Evolutionary conservation across 140 eudicot species (phyloP).

Genomic region (Stevia rebaudiana): DNA sequence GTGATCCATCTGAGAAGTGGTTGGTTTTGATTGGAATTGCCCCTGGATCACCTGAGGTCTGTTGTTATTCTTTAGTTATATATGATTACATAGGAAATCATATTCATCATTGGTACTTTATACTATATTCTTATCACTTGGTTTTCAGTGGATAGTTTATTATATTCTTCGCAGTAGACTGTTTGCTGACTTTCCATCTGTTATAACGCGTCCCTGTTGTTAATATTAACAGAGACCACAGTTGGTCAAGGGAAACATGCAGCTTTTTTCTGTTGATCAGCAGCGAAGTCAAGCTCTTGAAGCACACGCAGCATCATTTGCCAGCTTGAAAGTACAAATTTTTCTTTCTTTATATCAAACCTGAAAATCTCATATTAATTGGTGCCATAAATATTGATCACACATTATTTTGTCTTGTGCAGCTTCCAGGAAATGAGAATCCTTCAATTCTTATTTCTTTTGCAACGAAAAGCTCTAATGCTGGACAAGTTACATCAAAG

Average conservation of each 20-base stretch:
- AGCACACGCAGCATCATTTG: conserved; percentile 99
- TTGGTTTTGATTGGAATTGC: conserved; percentile 94
- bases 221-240: conserved; percentile 59
- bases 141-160: background rate
- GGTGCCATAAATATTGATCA: conserved; percentile 8
- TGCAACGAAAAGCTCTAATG: conserved; percentile 89
- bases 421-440: conserved; percentile 94
- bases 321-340: conserved; percentile 57
- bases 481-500: conserved; percentile 91
- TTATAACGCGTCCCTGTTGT: conserved; percentile 3
- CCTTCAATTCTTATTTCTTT: conserved; percentile 89
- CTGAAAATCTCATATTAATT: background rate
- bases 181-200: background rate
- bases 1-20: conserved; percentile 95
- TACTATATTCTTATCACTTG: background rate
- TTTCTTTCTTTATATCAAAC: conserved; percentile 12
- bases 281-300: conserved; percentile 98
- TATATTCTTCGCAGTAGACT: background rate
- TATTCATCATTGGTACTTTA: too few relatives aligned
- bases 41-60: conserved; percentile 93
- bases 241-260: conserved; percentile 92
- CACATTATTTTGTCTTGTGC: conserved; percentile 19
- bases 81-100: background rate
- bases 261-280: conserved; percentile 88
- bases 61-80: conserved; percentile 13